Evolutionary conservation across 192 early-diverging fungal genomes (phyloP).

Genomic region (Glomus cerebriforme): DNA sequence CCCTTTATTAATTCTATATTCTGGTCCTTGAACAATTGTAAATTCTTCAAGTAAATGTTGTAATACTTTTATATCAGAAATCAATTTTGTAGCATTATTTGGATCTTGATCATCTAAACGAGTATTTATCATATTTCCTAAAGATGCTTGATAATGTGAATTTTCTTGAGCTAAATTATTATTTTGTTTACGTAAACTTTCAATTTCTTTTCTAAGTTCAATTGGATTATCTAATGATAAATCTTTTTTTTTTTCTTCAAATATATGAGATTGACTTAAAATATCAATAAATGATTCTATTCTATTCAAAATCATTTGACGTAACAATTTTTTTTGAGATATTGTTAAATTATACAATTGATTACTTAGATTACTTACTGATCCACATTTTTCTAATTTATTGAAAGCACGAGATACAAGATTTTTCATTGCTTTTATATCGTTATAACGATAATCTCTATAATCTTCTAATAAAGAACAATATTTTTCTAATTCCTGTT

Average conservation of each 20-base stretch:
- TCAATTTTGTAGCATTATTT: neutral
- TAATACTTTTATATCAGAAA: neutral
- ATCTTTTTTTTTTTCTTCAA: neutral
- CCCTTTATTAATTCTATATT: neutral
- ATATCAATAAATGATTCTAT: neutral
- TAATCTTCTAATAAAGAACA: neutral
- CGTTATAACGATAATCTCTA: neutral
- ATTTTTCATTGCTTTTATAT: neutral
- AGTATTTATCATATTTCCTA: neutral
- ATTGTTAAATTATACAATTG: neutral
- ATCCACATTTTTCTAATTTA: neutral
- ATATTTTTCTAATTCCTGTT: neutral
- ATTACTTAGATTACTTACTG: too few relatives aligned
- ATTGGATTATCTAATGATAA: neutral
- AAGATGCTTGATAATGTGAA: conserved; percentile 15
- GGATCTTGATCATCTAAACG: conserved; percentile 11
- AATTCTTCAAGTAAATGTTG: conserved; percentile 12
- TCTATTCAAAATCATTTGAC: neutral
- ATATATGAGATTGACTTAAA: neutral
- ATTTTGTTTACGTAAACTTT: neutral
- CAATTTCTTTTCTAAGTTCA: neutral
- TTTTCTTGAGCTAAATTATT: neutral
- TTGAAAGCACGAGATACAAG: neutral
- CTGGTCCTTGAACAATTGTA: neutral
- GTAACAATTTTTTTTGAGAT: neutral